Base-by-base conservation (phyloP, 768 basidiomycete genomes). In the Coprinopsis sp. region DNA sequence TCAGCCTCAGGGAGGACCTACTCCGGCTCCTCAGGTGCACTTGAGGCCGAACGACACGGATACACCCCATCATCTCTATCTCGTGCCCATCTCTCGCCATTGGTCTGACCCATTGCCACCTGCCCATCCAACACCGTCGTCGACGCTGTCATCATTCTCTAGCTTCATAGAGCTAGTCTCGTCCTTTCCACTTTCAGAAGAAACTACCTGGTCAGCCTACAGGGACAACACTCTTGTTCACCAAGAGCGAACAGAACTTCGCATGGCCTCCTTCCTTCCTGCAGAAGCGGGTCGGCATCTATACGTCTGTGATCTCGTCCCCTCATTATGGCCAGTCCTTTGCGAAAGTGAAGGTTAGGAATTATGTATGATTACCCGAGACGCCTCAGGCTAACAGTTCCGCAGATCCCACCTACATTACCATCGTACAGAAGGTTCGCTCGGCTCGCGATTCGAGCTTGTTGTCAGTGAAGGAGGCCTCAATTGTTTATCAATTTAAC, bases 361-460 rank as follows among this genome's bases (percentile, higher is more conserved):
- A 28, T 10, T 38, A 36, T 16, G 50, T 22, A 36, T 34, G 24
- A 33, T 23, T 34, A 27, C 34, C 25, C 11, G 27, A 11, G 37
- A 42, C 6, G 36, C 37, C 27, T 19, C 33, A 33, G n/a, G 16
- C 36, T 21, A 30, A n/a, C 36, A n/a, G 21, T 36, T 7, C 10
- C 37, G 6, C 44, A 82, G 79, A 80, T 52, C 70, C 75, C n/a
- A 69, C 67, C 2, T 54, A 69, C 37, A 80, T 72, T 57, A 73
- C 68, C 1, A 73, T 82, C 49, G 53, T 77, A 19, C 80, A 82
- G 56, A 67, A 54, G 48, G 16, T 57, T 58, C 1, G 31, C 37
- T 3, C 24, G 34, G 16, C 40, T 4, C 8, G 18, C 22, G 37
- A 39, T 18, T 31, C 41, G 11, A 38, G 27, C 10, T 25, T 49